These are phyloP conservation scores for Sphagnum fallax DNA, from an alignment of 228 moss, liverwort and hornwort genomes.

Conservation along the genomic window DNA sequence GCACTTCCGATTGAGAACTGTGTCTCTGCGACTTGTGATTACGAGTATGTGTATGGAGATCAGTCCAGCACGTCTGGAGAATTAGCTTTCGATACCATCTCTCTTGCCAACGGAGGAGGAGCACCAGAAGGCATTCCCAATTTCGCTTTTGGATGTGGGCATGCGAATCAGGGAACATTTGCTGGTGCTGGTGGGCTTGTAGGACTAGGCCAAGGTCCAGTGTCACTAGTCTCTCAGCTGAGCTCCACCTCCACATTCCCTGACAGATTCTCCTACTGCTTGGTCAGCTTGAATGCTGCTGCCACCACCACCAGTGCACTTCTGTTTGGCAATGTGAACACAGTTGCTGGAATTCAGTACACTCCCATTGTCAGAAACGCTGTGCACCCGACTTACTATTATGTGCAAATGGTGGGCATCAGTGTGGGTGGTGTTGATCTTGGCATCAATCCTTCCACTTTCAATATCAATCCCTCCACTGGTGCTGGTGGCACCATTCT, in stretches of 20 bases:
- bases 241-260: conserved; percentile 12
- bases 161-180: conserved; percentile 18
- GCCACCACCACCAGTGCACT: conserved; percentile 18
- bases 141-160: conserved; percentile 27
- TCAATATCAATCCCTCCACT: conserved; percentile 15
- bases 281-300: conserved; percentile 14
- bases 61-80: conserved; percentile 23
- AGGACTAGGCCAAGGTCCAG: conserved; percentile 26
- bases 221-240: conserved; percentile 30
- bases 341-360: conserved; percentile 4
- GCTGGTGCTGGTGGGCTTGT: conserved; percentile 20
- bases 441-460: conserved; percentile 5
- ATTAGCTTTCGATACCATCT: conserved; percentile 21
- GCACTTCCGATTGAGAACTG: conserved; percentile 14
- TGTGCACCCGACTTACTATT: conserved; percentile 13
- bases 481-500: conserved; percentile 31
- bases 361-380: conserved; percentile 24
- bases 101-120: conserved; percentile 9
- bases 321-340: conserved; percentile 17
- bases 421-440: conserved; percentile 19
- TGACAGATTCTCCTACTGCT: conserved; percentile 32
- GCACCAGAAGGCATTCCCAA: conserved; percentile 2
- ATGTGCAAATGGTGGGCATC: conserved; percentile 23
- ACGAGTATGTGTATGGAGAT: conserved; percentile 35
- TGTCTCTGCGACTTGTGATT: conserved; percentile 23